These are phyloP conservation scores for Biscutella auriculata DNA, from an alignment of 441 rosid species.

Conservation along the genomic window DNA sequence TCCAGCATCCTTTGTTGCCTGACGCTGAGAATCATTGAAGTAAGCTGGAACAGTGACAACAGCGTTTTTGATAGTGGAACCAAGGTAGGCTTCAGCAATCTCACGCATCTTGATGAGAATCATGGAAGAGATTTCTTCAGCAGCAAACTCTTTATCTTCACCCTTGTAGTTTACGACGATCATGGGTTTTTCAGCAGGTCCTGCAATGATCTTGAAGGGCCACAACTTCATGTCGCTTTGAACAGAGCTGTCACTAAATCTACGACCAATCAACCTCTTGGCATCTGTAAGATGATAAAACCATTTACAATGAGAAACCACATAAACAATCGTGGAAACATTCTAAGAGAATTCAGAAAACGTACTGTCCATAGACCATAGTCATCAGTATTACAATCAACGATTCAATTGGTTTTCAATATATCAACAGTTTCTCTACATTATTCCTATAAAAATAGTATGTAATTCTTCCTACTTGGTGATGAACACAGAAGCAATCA, in stretches of 20 bases:
- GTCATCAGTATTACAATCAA: not conserved
- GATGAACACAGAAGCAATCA: not conserved
- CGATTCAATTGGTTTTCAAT: not conserved
- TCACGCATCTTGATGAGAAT: conserved; percentile 57
- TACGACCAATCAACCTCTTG: conserved; percentile 66
- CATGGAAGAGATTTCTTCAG: conserved; percentile 58
- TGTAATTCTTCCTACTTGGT: not conserved
- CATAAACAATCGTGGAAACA: too few species aligned
- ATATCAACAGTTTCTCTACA: too few species aligned
- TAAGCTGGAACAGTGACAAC: conserved; percentile 95
- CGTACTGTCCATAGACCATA: too few species aligned
- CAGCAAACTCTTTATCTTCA: conserved; percentile 42
- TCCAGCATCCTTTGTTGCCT: conserved; percentile 97
- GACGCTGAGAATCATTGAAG: conserved; percentile 92
- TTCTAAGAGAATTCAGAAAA: too few species aligned
- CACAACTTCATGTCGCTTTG: conserved; percentile 41
- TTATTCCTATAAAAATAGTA: too few species aligned
- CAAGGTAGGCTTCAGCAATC: conserved; percentile 52
- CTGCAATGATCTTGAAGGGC: conserved; percentile 44
- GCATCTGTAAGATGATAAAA: conserved; percentile 34
- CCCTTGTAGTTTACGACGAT: conserved; percentile 39
- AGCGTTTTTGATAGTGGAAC: conserved; percentile 48
- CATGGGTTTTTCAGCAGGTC: conserved; percentile 50
- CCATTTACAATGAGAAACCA: not conserved
- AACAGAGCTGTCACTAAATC: conserved; percentile 44